Evolutionary conservation across 805 yeast genomes (phyloP).

Genomic region (Metschnikowia sp.): DNA sequence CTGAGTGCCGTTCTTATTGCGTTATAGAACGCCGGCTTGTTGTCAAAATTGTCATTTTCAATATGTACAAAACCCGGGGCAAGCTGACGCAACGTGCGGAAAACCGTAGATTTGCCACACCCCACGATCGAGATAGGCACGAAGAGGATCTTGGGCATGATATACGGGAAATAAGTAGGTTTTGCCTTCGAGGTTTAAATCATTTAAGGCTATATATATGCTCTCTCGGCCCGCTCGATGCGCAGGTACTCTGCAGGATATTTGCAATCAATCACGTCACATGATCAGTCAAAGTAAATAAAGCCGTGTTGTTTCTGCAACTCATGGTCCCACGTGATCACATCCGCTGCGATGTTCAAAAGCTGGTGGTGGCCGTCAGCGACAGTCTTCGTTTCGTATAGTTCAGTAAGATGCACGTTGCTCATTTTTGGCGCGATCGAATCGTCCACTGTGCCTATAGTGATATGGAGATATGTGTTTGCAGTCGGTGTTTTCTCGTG

Average conservation of each 20-base stretch:
- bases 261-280: background rate
- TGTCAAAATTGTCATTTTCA: conserved; percentile 72
- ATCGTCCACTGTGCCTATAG: conserved; percentile 53
- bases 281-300: conserved; percentile 9
- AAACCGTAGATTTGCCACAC: conserved; percentile 89
- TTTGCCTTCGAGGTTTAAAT: too few relatives aligned
- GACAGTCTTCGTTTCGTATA: conserved; percentile 1
- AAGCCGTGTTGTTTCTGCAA: conserved; percentile 10
- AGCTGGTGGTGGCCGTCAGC: conserved; percentile 8
- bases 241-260: conserved; percentile 1
- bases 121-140: conserved; percentile 90
- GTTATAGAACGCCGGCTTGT: conserved; percentile 48
- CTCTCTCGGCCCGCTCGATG: background rate
- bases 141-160: conserved; percentile 51
- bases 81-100: conserved; percentile 53
- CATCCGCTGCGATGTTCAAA: conserved; percentile 4
- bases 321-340: conserved; percentile 3
- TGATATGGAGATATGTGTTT: conserved; percentile 52
- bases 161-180: background rate
- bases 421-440: conserved; percentile 14
- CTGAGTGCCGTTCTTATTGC: conserved; percentile 34
- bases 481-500: conserved; percentile 35
- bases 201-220: background rate
- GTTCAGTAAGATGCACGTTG: conserved; percentile 10
- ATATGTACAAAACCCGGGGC: conserved; percentile 63